Percentiles rank a stretch among this genome's conserved stretches.
Evolutionary conservation across 2,329 filamentous ascomycete genomes (phyloP).

Genomic region (Nemania serpens): DNA sequence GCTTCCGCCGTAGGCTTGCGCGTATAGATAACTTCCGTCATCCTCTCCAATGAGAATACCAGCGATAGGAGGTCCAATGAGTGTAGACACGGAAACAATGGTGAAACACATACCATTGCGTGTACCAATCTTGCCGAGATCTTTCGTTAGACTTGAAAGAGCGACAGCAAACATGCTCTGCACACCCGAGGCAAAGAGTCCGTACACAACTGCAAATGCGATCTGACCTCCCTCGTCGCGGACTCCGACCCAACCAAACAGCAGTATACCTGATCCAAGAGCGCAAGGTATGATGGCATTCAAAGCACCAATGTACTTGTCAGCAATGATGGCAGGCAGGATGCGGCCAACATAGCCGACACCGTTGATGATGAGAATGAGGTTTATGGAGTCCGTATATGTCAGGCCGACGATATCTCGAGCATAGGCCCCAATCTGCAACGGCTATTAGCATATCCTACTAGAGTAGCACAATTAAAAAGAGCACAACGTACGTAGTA

Average conservation of each 20-base stretch:
- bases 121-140: slow-evolving; percentile 49
- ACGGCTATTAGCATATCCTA: not conserved
- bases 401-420: slow-evolving; percentile 11
- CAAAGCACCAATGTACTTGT: slow-evolving; percentile 12
- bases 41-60: slow-evolving; percentile 52
- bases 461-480: too few species aligned
- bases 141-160: slow-evolving; percentile 26
- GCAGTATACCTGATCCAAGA: slow-evolving; percentile 5
- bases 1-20: slow-evolving; percentile 42
- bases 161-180: slow-evolving; percentile 23
- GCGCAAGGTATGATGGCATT: slow-evolving; percentile 13
- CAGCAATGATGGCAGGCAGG: slow-evolving; percentile 11
- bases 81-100: slow-evolving; percentile 52
- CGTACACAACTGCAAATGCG: slow-evolving; percentile 14
- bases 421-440: slow-evolving; percentile 7
- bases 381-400: slow-evolving; percentile 8
- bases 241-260: slow-evolving; percentile 13
- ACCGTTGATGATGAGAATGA: slow-evolving; percentile 18
- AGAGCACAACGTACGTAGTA: slow-evolving; percentile 5
- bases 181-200: slow-evolving; percentile 18
- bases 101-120: slow-evolving; percentile 58
- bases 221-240: slow-evolving; percentile 1
- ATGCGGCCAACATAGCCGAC: slow-evolving; percentile 14
- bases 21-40: slow-evolving; percentile 50
- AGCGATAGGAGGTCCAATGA: slow-evolving; percentile 57